phyloP scores from a whole-genome alignment of 306 rosid species.

The Cyamopsis tetragonoloba region DNA sequence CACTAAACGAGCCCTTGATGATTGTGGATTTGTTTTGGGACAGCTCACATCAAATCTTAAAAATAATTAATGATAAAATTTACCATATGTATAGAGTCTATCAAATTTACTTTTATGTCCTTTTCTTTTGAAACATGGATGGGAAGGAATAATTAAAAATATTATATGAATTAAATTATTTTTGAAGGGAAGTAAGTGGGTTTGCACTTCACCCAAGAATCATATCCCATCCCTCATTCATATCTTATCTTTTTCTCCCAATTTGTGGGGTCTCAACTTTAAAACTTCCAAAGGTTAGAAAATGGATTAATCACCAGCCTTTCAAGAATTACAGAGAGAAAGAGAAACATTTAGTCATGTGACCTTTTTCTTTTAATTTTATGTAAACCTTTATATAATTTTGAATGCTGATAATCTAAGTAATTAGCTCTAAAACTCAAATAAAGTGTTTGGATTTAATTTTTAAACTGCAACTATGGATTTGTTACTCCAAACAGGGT shows the following conservation, averaged over 20 bases:
- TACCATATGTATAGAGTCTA: neutral
- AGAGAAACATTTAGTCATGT: too few species aligned
- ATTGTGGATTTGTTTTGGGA: too few species aligned
- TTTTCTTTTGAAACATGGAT: neutral
- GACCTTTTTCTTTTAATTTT: neutral
- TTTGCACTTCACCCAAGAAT: slow-evolving; percentile 57
- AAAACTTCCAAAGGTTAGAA: slow-evolving; percentile 47
- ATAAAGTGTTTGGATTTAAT: too few species aligned
- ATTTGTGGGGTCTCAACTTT: slow-evolving; percentile 57
- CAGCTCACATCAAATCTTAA: too few species aligned
- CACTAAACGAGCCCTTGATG: too few species aligned
- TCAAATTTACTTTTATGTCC: neutral
- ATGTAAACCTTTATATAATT: too few species aligned
- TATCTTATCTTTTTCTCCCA: slow-evolving; percentile 54
- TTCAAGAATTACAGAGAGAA: slow-evolving; percentile 37
- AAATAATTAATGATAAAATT: neutral
- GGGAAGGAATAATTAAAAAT: neutral
- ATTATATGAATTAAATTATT: neutral
- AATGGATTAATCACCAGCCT: slow-evolving; percentile 35
- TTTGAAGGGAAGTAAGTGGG: slow-evolving; percentile 30
- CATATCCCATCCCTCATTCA: slow-evolving; percentile 53
- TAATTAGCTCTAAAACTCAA: neutral
- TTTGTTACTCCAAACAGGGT: too few species aligned
- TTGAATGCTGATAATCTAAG: neutral
- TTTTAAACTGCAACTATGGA: too few species aligned